Evolutionary conservation across 2,329 filamentous ascomycete genomes (phyloP).

Genomic region (Domatiomyces catenatus): DNA sequence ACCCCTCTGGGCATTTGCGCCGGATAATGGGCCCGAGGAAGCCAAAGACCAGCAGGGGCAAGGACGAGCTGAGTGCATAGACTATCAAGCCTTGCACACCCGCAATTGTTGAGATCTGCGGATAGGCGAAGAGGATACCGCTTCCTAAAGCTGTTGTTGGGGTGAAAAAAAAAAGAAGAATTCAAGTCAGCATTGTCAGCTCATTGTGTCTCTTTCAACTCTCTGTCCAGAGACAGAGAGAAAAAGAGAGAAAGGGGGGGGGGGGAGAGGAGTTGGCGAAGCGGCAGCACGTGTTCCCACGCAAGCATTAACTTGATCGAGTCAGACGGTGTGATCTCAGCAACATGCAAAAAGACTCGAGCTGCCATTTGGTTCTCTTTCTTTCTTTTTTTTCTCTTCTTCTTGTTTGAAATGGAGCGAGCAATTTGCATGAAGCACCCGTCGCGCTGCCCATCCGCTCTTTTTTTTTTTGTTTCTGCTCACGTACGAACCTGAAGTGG

Average conservation of each 20-base stretch:
- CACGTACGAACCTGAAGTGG: slow-evolving; percentile 17
- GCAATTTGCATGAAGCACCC: slow-evolving; percentile 50
- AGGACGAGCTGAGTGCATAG: slow-evolving; percentile 56
- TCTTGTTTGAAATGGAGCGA: neutral
- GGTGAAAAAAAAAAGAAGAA: slow-evolving; percentile 13
- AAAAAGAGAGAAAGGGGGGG: slow-evolving; percentile 15
- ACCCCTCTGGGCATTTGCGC: slow-evolving; percentile 65
- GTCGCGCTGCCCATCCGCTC: slow-evolving; percentile 56
- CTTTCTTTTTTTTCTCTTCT: no score
- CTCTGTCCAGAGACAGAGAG: slow-evolving; percentile 11
- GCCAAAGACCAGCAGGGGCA: slow-evolving; percentile 62
- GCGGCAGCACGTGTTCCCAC: slow-evolving; percentile 92
- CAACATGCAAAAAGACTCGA: slow-evolving; percentile 38
- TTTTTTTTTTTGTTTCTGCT: slow-evolving; percentile 10
- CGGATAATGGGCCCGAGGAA: slow-evolving; percentile 56
- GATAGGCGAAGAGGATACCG: slow-evolving; percentile 69
- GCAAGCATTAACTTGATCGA: slow-evolving; percentile 99
- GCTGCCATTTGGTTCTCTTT: no score
- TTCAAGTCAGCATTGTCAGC: slow-evolving; percentile 1
- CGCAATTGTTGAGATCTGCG: slow-evolving; percentile 61
- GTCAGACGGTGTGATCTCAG: slow-evolving; percentile 94
- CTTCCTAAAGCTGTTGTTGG: slow-evolving; percentile 55
- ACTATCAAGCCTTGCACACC: slow-evolving; percentile 65
- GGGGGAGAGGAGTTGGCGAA: slow-evolving; percentile 35
- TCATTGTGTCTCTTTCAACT: slow-evolving; percentile 2